Base-by-base conservation (phyloP, 768 basidiomycete genomes). In the Rhizopogon salebrosus region DNA sequence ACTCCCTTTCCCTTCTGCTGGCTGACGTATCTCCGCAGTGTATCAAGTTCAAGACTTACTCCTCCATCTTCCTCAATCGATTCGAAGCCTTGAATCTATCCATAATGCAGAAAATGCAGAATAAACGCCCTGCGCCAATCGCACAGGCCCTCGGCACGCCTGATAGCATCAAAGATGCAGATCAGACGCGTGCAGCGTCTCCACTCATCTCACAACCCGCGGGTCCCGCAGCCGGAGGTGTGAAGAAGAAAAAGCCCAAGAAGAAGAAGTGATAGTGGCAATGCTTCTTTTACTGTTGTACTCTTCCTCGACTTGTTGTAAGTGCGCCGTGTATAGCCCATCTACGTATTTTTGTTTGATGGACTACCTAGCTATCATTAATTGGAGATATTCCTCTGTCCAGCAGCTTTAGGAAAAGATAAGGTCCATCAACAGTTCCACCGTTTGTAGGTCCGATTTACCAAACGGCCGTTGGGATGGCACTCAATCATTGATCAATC, bases 11-110 rank as follows among this genome's bases (percentile, higher is more conserved):
- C 11, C 45, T n/a, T 20, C 5, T 11, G 27, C 6, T 48, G 18
- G 35, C 27, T 27, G 10, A 48, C 24, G 20, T 16, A 26, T 40
- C 18, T 9, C 41, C 24, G 4, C 66, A 98, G 95, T 95, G 93
- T 68, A 77, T 98, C 60, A 97, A 95, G 70, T 98, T 95, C 77
- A 93, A 95, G 70, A 95, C 95, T 1, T 85, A 87, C 61, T 97
- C 94, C 3, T 92, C 90, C 48, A 86, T 95, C 65, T 92, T 92
- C 72, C 85, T 98, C 57, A 97, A 98, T 77, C 89, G 95, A 60
- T 98, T 98, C 72, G 94, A 98, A 70, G 79, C 86, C 6, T 78
- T 98, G 55, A 97, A 95, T 65, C 79, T 89, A 39, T 83, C 87
- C 6, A 75, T 97, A 49, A 88, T 92, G 76, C 80, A 85, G 61